Evolutionary conservation across 306 rosid genomes (phyloP).

Genomic region (Cucumis hystrix): DNA sequence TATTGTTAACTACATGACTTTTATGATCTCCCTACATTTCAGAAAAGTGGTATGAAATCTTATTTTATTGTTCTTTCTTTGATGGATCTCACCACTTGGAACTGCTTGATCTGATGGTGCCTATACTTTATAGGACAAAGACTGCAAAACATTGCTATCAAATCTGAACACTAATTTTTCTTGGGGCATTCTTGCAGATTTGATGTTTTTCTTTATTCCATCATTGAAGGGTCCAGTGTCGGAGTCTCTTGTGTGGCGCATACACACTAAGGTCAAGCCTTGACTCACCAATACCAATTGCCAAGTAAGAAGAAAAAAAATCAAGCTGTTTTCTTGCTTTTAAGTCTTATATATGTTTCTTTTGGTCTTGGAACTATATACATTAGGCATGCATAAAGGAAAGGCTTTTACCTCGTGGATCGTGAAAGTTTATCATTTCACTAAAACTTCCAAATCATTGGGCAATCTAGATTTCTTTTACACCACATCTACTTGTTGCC

Average conservation of each 20-base stretch:
- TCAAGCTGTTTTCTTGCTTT: not conserved
- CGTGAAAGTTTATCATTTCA: not conserved
- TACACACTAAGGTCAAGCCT: not conserved
- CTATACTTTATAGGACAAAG: conserved; percentile 1
- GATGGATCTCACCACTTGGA: not conserved
- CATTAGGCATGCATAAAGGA: not conserved
- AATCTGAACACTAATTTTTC: conserved; percentile 1
- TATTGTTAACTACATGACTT: not conserved
- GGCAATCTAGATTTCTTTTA: not conserved
- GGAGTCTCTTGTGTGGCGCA: not conserved
- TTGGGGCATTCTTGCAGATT: not conserved
- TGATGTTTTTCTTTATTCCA: conserved; percentile 1
- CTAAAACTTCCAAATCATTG: not conserved
- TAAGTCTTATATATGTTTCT: not conserved
- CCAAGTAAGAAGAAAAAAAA: not conserved
- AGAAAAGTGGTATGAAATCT: not conserved
- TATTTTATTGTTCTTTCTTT: not conserved
- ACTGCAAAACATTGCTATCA: not conserved
- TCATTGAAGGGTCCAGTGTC: not conserved
- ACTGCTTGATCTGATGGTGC: conserved; percentile 1
- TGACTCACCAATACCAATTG: not conserved
- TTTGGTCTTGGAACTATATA: not conserved
- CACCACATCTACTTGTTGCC: not conserved
- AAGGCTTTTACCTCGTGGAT: not conserved
- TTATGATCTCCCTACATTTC: not conserved